These are phyloP conservation scores for Suhomyces canberraensis DNA, from an alignment of 805 yeast genomes.

Conservation along the genomic window DNA sequence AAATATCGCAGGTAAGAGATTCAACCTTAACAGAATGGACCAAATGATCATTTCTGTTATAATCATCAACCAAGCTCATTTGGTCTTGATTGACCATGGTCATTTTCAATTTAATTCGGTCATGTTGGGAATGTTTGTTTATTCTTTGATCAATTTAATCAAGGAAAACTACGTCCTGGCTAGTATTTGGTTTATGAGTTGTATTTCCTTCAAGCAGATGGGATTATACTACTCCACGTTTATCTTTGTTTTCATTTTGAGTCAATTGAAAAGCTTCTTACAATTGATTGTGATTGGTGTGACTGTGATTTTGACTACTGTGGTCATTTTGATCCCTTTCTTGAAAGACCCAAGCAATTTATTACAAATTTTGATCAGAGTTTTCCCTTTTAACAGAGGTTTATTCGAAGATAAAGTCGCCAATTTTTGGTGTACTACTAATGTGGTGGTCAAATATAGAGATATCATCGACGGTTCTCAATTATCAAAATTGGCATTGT, in stretches of 20 bases:
- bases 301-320: constrained; percentile 57
- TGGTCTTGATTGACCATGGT: constrained; percentile 89
- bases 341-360: constrained; percentile 31
- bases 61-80: constrained; percentile 79
- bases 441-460: constrained; percentile 70
- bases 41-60: constrained; percentile 75
- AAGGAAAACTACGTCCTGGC: constrained; percentile 65
- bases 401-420: constrained; percentile 97
- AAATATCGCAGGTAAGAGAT: constrained; percentile 63
- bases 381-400: constrained; percentile 92
- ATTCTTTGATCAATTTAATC: constrained; percentile 62
- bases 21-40: constrained; percentile 59
- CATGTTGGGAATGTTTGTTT: constrained; percentile 82
- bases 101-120: constrained; percentile 95
- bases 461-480: constrained; percentile 49
- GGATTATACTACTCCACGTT: constrained; percentile 89
- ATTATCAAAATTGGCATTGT: constrained; percentile 56
- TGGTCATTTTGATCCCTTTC: constrained; percentile 54
- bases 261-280: constrained; percentile 43
- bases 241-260: constrained; percentile 75
- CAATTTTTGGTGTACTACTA: constrained; percentile 95
- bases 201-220: constrained; percentile 92
- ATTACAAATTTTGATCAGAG: constrained; percentile 58
- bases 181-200: constrained; percentile 70
- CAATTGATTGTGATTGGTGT: constrained; percentile 60